Evolutionary conservation across 208 protist genomes (phyloP).

Genomic region (Acanthamoeba royreba): DNA sequence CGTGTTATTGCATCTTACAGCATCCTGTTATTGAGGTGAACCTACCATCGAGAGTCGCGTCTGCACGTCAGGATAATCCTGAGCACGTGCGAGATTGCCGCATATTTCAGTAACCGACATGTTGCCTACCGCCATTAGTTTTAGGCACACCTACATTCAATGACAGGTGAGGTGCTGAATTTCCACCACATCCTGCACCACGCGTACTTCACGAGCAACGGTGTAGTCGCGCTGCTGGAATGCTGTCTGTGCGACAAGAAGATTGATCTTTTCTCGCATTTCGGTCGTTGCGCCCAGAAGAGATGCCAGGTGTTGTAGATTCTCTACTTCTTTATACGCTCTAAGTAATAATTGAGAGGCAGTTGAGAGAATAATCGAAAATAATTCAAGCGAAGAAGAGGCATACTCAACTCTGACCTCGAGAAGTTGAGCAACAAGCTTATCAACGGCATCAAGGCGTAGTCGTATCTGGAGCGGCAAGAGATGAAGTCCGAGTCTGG

Average conservation of each 20-base stretch:
- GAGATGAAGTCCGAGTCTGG: not conserved
- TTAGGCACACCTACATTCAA: not conserved
- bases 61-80: not conserved
- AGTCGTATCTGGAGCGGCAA: not conserved
- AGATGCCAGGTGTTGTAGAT: not conserved
- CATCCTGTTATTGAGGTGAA: not conserved
- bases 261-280: not conserved
- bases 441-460: not conserved
- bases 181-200: not conserved
- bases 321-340: not conserved
- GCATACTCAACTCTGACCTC: not conserved
- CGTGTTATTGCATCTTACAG: not conserved
- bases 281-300: not conserved
- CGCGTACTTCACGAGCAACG: not conserved
- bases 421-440: not conserved
- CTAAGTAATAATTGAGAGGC: not conserved
- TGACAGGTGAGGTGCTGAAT: too few relatives aligned
- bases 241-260: not conserved
- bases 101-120: not conserved
- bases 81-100: not conserved
- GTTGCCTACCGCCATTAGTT: not conserved
- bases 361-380: not conserved
- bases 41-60: not conserved
- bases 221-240: not conserved
- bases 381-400: not conserved